phyloP scores from a whole-genome alignment of 1,139 yeast genomes.

The Lodderomyces margitis region DNA sequence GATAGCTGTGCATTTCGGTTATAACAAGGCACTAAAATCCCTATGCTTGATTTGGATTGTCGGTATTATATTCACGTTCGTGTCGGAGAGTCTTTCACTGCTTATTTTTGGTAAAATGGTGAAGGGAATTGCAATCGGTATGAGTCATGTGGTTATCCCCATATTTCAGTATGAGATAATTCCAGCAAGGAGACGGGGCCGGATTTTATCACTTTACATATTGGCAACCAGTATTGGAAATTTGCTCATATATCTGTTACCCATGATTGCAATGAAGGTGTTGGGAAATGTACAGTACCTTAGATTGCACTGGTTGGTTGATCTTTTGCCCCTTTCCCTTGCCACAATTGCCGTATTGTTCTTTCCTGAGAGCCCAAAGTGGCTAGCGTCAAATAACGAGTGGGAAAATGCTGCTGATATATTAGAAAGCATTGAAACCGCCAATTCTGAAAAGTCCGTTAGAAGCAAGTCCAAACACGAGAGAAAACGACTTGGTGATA shows the following conservation, averaged over 20 bases:
- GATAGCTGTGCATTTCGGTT: conserved; percentile 31
- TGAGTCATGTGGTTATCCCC: conserved; percentile 30
- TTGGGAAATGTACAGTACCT: conserved; percentile 9
- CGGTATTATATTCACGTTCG: conserved; percentile 25
- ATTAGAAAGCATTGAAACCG: conserved; percentile 17
- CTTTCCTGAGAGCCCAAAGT: conserved; percentile 37
- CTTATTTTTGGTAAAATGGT: conserved; percentile 28
- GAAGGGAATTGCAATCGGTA: conserved; percentile 34
- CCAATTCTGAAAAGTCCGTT: conserved; percentile 7
- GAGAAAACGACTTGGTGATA: conserved; percentile 19
- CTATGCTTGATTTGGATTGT: conserved; percentile 28
- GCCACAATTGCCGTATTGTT: conserved; percentile 17
- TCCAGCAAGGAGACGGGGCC: conserved; percentile 23
- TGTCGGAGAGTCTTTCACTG: conserved; percentile 26
- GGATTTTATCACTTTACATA: conserved; percentile 12
- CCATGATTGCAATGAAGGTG: conserved; percentile 2
- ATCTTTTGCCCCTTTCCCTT: conserved; percentile 23
- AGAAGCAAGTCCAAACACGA: conserved; percentile 6
- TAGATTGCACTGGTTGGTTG: conserved; percentile 24
- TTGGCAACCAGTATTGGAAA: conserved; percentile 23
- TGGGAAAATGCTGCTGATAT: conserved; percentile 34
- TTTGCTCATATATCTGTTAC: conserved; percentile 20
- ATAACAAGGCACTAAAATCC: conserved; percentile 24
- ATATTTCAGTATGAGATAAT: conserved; percentile 32
- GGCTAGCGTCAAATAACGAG: conserved; percentile 30